Percentiles rank a stretch among this genome's conserved stretches.
phyloP scores from a whole-genome alignment of 2,329 filamentous ascomycete species.

The Nakataea oryzae region DNA sequence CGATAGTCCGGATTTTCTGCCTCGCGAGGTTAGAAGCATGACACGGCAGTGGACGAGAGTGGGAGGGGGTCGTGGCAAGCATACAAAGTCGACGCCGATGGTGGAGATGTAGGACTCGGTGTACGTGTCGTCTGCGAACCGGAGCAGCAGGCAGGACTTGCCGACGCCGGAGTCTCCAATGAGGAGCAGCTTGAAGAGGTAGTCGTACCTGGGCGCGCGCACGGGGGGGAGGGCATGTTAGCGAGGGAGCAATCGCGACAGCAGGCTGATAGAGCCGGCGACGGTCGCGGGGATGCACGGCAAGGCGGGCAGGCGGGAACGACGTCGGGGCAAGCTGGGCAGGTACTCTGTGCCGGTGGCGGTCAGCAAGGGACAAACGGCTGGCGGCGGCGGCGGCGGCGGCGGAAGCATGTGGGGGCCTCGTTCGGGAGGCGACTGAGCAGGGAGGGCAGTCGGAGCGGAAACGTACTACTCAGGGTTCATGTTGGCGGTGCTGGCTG shows the following conservation, averaged over 20 bases:
- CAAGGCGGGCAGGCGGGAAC: not conserved
- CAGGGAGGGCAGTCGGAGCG: not conserved
- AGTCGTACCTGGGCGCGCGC: slow-evolving; percentile 75
- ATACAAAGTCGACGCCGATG: slow-evolving; percentile 97
- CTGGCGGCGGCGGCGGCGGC: slow-evolving; percentile 3
- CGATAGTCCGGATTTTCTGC: slow-evolving; percentile 99
- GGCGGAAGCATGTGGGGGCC: slow-evolving; percentile 5
- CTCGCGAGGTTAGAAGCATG: not conserved
- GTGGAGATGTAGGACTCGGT: slow-evolving; percentile 99
- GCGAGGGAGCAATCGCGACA: not conserved
- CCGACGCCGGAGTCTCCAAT: slow-evolving; percentile 99
- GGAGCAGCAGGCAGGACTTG: slow-evolving; percentile 97
- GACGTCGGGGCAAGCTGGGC: not conserved
- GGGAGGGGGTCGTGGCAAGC: slow-evolving; percentile 17
- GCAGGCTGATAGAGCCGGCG: not conserved
- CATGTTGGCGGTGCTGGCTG: slow-evolving; percentile 45
- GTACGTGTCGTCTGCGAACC: slow-evolving; percentile 98
- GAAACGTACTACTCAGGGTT: slow-evolving; percentile 75
- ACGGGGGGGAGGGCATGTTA: slow-evolving; percentile 13
- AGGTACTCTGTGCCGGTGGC: not conserved
- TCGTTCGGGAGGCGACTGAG: not conserved
- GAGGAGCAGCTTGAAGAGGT: slow-evolving; percentile 99
- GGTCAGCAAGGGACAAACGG: slow-evolving; percentile 2
- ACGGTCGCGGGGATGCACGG: not conserved
- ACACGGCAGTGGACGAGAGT: not conserved